phyloP scores from a whole-genome alignment of 768 basidiomycete species.

The Termitomyces heimii region DNA sequence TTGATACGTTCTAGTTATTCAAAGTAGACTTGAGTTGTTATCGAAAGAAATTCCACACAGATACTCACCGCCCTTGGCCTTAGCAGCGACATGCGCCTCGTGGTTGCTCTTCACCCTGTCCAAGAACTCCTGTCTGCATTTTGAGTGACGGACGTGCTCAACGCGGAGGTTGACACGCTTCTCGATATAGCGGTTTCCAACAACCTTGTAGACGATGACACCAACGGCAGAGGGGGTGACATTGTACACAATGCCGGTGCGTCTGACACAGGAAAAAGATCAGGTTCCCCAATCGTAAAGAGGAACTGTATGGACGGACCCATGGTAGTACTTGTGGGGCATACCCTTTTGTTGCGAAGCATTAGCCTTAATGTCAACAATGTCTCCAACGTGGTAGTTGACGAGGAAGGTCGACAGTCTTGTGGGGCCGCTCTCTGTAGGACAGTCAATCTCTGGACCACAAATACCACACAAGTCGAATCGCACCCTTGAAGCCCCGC shows the following conservation, averaged over 20 bases:
- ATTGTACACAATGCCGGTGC: slow-evolving; percentile 98
- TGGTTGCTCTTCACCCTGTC: slow-evolving; percentile 94
- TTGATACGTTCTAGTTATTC: slow-evolving; percentile 57
- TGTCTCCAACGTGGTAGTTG: slow-evolving; percentile 93
- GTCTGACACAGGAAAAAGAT: slow-evolving; percentile 40
- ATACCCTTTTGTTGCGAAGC: slow-evolving; percentile 99
- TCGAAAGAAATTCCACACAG: background rate
- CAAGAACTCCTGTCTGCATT: slow-evolving; percentile 96
- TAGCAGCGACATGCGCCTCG: slow-evolving; percentile 74
- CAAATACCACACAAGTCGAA: background rate
- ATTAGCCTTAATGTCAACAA: slow-evolving; percentile 99
- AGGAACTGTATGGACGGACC: slow-evolving; percentile 47
- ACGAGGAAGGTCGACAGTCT: slow-evolving; percentile 91
- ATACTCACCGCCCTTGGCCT: slow-evolving; percentile 82
- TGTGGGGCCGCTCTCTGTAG: slow-evolving; percentile 79
- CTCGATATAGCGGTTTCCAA: slow-evolving; percentile 98
- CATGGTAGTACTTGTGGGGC: slow-evolving; percentile 99
- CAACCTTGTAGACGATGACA: slow-evolving; percentile 96
- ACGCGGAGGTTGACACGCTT: slow-evolving; percentile 98
- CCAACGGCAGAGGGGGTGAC: slow-evolving; percentile 93
- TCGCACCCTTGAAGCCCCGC: slow-evolving; percentile 93
- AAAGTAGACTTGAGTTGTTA: slow-evolving; percentile 4
- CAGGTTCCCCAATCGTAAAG: background rate
- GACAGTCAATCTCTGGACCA: slow-evolving; percentile 5
- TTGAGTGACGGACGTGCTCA: slow-evolving; percentile 95